phyloP scores from a whole-genome alignment of 2,329 filamentous ascomycete species.

The Colletotrichum sp. region DNA sequence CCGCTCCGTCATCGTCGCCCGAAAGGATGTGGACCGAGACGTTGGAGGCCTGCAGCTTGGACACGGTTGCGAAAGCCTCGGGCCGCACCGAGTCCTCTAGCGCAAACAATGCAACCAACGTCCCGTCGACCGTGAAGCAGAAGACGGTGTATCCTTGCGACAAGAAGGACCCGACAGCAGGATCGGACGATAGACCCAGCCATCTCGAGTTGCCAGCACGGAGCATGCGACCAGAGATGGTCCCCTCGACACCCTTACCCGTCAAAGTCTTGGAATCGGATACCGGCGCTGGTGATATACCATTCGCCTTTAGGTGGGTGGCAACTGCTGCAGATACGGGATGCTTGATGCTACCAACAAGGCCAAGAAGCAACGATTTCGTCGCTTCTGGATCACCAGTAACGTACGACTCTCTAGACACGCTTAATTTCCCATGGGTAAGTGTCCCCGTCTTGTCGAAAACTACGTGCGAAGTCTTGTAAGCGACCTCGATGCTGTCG shows the following conservation, averaged over 20 bases:
- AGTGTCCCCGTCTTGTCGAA: conserved; percentile 85
- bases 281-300: conserved; percentile 22
- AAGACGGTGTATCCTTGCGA: conserved; percentile 46
- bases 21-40: conserved; percentile 54
- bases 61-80: conserved; percentile 42
- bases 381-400: background rate
- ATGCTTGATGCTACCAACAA: conserved; percentile 48
- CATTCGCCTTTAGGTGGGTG: conserved; percentile 37
- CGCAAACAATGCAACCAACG: conserved; percentile 44
- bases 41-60: conserved; percentile 36
- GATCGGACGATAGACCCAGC: conserved; percentile 38
- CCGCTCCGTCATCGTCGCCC: conserved; percentile 58
- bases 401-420: conserved; percentile 40
- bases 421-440: conserved; percentile 60
- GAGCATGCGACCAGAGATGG: conserved; percentile 29
- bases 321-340: conserved; percentile 56
- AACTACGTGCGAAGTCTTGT: conserved; percentile 68
- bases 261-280: conserved; percentile 39
- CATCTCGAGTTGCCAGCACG: conserved; percentile 56
- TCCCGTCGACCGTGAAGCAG: conserved; percentile 45
- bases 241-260: conserved; percentile 51
- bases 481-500: conserved; percentile 64
- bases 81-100: conserved; percentile 50
- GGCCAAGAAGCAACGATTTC: conserved; percentile 14
- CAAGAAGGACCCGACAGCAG: conserved; percentile 37